Conservation (phyloP, 768 basidiomycete species). For the Boletus sp. region DNA sequence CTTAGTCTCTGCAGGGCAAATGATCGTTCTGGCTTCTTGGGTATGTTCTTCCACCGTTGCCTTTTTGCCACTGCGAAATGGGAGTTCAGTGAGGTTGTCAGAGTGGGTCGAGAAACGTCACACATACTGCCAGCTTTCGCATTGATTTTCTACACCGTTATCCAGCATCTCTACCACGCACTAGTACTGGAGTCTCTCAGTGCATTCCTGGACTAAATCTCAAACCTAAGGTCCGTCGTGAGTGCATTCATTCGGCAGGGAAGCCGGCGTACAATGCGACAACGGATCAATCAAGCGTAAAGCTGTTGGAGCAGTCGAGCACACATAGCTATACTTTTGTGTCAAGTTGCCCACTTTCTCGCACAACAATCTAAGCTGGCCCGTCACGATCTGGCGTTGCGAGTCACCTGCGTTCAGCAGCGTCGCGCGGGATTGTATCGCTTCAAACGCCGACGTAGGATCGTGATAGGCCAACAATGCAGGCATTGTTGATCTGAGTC, state of each 20-base stretch:
- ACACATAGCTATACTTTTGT: constrained; percentile 4
- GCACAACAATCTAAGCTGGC: constrained; percentile 3
- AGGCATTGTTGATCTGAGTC: background rate
- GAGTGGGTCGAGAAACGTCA: background rate
- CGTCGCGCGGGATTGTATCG: background rate
- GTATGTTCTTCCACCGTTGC: constrained; percentile 1
- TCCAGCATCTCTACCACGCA: background rate
- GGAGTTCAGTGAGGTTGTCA: background rate
- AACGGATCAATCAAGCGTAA: background rate
- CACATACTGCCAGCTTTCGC: constrained; percentile 10
- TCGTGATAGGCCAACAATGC: background rate
- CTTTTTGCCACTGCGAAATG: constrained; percentile 1
- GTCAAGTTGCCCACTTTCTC: constrained; percentile 12
- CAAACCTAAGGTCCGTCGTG: constrained; percentile 12
- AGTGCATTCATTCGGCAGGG: background rate
- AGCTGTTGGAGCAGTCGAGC: background rate
- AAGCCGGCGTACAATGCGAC: background rate
- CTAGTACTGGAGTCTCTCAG: too few species aligned
- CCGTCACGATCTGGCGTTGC: constrained; percentile 5
- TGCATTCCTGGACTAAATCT: constrained; percentile 5
- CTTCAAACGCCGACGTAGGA: constrained; percentile 1
- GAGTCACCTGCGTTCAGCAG: constrained; percentile 7
- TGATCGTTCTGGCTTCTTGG: constrained; percentile 12
- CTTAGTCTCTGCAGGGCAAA: constrained; percentile 11
- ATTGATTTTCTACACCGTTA: background rate